These are phyloP conservation scores for Sanghuangporus weigelae DNA, from an alignment of 1,284 basidiomycete species.

Conservation along the genomic window DNA sequence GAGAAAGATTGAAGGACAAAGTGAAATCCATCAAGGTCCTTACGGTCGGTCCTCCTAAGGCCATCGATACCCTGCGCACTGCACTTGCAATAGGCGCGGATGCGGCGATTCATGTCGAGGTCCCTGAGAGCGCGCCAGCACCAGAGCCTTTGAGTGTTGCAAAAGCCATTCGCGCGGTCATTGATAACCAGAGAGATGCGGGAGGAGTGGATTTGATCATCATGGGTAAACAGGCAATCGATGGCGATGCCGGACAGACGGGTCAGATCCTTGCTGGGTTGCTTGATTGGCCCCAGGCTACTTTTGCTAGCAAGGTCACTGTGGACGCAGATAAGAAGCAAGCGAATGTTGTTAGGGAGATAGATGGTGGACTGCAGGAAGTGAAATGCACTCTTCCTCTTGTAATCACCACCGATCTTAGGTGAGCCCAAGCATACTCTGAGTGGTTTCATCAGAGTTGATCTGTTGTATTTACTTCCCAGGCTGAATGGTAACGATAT, in stretches of 20 bases:
- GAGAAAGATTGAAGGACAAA: constrained; percentile 73
- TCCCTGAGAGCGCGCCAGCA: constrained; percentile 63
- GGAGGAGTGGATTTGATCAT: constrained; percentile 81
- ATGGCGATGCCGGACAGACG: constrained; percentile 95
- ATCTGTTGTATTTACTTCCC: neutral
- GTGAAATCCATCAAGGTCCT: constrained; percentile 87
- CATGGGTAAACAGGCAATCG: constrained; percentile 98
- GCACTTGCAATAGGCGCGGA: constrained; percentile 99
- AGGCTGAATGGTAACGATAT: constrained; percentile 29
- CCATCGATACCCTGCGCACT: constrained; percentile 88
- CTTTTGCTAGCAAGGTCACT: constrained; percentile 89
- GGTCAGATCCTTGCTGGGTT: constrained; percentile 97
- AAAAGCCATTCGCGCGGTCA: constrained; percentile 75
- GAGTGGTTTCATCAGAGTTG: neutral
- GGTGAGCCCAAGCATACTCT: constrained; percentile 43
- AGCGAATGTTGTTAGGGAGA: constrained; percentile 82
- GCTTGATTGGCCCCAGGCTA: constrained; percentile 91
- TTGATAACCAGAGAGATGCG: constrained; percentile 61
- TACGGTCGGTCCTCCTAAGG: constrained; percentile 90
- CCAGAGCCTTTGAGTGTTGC: constrained; percentile 88
- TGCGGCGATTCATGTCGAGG: constrained; percentile 86
- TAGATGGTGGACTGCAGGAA: constrained; percentile 91
- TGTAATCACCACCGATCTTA: constrained; percentile 90
- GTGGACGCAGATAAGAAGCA: constrained; percentile 66
- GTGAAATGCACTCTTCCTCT: constrained; percentile 79